These are phyloP conservation scores for Phytophthora ramorum DNA, from an alignment of 352 stramenopile species.

Conservation along the genomic window DNA sequence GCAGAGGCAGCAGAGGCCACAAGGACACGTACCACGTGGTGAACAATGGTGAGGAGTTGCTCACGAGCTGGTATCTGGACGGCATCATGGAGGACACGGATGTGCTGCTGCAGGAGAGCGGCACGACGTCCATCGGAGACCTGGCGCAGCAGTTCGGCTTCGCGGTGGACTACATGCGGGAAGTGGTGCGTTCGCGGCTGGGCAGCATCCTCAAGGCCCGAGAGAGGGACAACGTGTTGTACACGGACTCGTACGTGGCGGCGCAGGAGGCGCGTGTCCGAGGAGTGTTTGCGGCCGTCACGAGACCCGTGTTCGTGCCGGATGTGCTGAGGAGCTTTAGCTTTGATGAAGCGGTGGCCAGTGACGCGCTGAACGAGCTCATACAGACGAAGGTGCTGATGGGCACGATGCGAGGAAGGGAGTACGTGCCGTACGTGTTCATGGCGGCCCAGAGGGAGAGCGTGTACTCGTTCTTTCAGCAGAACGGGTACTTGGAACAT, in stretches of 20 bases:
- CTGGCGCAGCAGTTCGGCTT: conserved; percentile 86
- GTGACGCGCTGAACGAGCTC: conserved; percentile 65
- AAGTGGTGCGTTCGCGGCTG: conserved; percentile 70
- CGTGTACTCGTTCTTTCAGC: conserved; percentile 88
- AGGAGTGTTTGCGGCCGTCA: conserved; percentile 69
- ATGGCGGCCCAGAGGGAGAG: conserved; percentile 73
- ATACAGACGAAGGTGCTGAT: conserved; percentile 61
- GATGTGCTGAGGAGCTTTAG: conserved; percentile 61
- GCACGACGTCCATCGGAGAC: conserved; percentile 70
- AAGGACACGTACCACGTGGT: conserved; percentile 62
- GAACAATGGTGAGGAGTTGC: conserved; percentile 79
- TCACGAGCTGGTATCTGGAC: conserved; percentile 86
- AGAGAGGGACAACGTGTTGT: conserved; percentile 72
- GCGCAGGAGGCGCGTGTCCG: conserved; percentile 71
- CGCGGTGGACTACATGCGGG: conserved; percentile 83
- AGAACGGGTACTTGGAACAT: conserved; percentile 84
- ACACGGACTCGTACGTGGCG: conserved; percentile 78
- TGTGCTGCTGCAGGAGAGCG: conserved; percentile 75
- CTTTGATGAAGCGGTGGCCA: conserved; percentile 74
- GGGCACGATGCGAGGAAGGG: conserved; percentile 67
- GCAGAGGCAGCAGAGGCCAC: conserved; percentile 33
- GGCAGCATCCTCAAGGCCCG: conserved; percentile 69
- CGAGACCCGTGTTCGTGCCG: conserved; percentile 72
- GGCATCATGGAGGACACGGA: conserved; percentile 87
- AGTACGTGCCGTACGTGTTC: conserved; percentile 86